These are phyloP conservation scores for Rosa lucieae DNA, from an alignment of 306 rosid genomes.

Conservation along the genomic window DNA sequence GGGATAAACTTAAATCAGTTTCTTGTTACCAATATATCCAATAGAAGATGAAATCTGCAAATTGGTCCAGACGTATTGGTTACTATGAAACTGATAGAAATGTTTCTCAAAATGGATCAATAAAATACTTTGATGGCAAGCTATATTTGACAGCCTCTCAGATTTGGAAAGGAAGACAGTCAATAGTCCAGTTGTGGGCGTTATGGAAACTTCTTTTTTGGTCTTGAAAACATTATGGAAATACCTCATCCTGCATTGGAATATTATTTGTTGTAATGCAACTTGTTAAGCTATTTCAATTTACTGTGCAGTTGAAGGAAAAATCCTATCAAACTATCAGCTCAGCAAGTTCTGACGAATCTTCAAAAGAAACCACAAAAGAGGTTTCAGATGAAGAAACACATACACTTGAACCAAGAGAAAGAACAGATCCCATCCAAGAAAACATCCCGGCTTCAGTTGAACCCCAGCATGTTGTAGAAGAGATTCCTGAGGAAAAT, in stretches of 20 bases:
- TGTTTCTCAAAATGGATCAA: neutral
- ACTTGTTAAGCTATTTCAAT: slow-evolving; percentile 29
- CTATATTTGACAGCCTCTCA: neutral
- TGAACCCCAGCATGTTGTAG: slow-evolving; percentile 46
- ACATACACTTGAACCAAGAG: slow-evolving; percentile 39
- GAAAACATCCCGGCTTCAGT: slow-evolving; percentile 47
- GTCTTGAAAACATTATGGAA: neutral
- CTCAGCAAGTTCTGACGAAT: slow-evolving; percentile 56
- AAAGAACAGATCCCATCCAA: slow-evolving; percentile 47
- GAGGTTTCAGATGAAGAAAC: slow-evolving; percentile 76
- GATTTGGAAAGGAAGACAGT: neutral
- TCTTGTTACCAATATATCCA: neutral
- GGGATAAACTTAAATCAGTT: neutral
- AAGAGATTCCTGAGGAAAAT: slow-evolving; percentile 53
- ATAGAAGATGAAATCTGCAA: neutral
- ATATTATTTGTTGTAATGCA: neutral
- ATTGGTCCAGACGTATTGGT: neutral
- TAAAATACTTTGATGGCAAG: neutral
- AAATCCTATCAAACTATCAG: slow-evolving; percentile 50
- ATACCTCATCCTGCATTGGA: neutral
- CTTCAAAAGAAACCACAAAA: slow-evolving; percentile 70
- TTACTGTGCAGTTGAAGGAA: slow-evolving; percentile 62
- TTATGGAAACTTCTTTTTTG: neutral
- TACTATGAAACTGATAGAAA: neutral
- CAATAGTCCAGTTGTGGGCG: neutral